A percentile compares a stretch with the other conserved stretches of the same genome.
phyloP scores from a whole-genome alignment of 495 filamentous ascomycete species.

The Daldinia childiae region DNA sequence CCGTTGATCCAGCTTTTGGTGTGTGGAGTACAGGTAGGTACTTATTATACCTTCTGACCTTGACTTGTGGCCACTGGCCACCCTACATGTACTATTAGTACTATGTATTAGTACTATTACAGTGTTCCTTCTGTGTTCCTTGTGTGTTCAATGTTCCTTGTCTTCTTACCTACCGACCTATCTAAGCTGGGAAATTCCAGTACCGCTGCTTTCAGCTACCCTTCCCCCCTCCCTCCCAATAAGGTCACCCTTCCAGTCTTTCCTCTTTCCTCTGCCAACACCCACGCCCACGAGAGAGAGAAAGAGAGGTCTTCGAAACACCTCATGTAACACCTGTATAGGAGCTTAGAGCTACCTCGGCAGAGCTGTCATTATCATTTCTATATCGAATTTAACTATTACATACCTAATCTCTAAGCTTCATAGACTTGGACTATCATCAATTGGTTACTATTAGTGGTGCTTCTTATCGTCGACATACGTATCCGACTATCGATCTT shows the following conservation, averaged over 20 bases:
- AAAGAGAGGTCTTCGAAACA: conserved; percentile 55
- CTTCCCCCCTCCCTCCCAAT: conserved; percentile 47
- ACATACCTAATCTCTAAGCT: conserved; percentile 32
- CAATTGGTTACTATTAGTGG: conserved; percentile 51
- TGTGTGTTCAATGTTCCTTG: conserved; percentile 1
- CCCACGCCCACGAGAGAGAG: conserved; percentile 33
- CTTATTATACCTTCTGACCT: conserved; percentile 5
- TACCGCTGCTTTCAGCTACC: conserved; percentile 42
- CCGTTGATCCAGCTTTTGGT: too few relatives aligned
- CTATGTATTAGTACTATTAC: too few relatives aligned
- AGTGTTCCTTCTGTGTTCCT: neutral
- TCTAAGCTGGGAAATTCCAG: conserved; percentile 39
- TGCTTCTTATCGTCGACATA: conserved; percentile 49
- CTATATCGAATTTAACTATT: conserved; percentile 24
- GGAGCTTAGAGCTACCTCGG: conserved; percentile 46
- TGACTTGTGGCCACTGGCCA: conserved; percentile 19
- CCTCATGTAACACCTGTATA: conserved; percentile 56
- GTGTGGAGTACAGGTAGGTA: neutral
- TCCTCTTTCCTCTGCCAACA: conserved; percentile 39
- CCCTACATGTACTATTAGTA: conserved; percentile 10
- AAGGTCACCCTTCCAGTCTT: conserved; percentile 47
- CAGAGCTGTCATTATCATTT: conserved; percentile 29
- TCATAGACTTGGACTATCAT: conserved; percentile 31
- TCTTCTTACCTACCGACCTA: conserved; percentile 23
- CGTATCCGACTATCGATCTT: conserved; percentile 52